Evolutionary conservation across 768 basidiomycete species (phyloP), one percentile per base, ranked within the genome.

Genomic region (Psilocybe cubensis): DNA sequence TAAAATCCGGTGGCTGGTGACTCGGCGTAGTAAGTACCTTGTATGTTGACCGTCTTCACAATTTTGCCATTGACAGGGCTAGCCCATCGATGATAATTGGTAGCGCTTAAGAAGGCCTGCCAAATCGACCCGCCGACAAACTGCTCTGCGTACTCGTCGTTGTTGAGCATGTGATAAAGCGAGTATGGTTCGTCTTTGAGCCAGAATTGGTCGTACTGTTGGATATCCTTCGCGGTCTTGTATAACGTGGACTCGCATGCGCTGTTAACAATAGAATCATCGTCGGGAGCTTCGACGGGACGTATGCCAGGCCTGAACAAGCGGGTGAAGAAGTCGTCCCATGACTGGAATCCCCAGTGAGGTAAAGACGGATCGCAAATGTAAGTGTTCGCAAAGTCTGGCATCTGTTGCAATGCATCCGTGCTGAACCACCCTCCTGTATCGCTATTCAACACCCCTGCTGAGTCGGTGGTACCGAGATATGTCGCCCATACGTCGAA

Each of bases 291-390:
- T 18, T 42, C 51, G 33, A 52, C 40, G 14, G 51, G 51, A 4
- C 51, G 51, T 10, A 42, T n/a, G 5, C 51, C 51, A 4, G 12
- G 20, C 17, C 40, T 41, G 51, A 52, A 52, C 17, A 17, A 5
- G 14, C 51, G 35, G 3, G 51, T 52, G 40, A 52, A 52, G 51
- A 52, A 52, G 40, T 52, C 24, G 40, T 52, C 51, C 51, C 51
- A 42, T 10, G 51, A 52, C 23, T 20, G 11, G 25, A 52, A 52
- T 4, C 51, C 51, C 7, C 24, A 28, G 25, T 41, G 20, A 10
- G 51, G 51, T n/a, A 9, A 14, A 23, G 12, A 7, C 3, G 51
- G 51, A n/a, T 52, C 51, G 41, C 51, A 52, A 8, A 52, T 18
- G 25, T 14, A 52, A 0, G 40, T 42, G 14, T 52, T 41, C 17